Percentiles rank a stretch among this genome's conserved stretches.
phyloP scores from a whole-genome alignment of 164 flowering plant species.

The Nymphaea thermarum region DNA sequence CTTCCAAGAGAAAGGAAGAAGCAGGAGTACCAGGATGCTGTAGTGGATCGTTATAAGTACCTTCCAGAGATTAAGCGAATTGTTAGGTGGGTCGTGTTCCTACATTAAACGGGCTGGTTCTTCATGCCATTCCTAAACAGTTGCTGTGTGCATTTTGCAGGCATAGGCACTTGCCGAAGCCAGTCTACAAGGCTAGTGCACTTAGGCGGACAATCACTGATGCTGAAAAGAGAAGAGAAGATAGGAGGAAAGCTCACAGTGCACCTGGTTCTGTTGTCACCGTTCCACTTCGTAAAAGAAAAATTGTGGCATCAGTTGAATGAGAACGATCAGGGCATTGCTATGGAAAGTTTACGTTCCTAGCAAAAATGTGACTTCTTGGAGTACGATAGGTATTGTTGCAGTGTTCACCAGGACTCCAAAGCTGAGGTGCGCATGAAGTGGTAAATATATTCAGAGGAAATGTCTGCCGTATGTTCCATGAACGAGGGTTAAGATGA shows the following conservation, averaged over 20 bases:
- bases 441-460: no score
- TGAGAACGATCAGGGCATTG: neutral
- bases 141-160: constrained; percentile 26
- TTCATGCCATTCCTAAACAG: neutral
- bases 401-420: neutral
- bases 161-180: constrained; percentile 84
- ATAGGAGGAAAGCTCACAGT: constrained; percentile 75
- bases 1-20: constrained; percentile 80
- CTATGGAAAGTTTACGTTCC: neutral
- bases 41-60: constrained; percentile 81
- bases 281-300: constrained; percentile 41
- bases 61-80: constrained; percentile 85
- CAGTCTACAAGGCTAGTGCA: constrained; percentile 55
- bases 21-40: constrained; percentile 72
- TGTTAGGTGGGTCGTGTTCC: constrained; percentile 35
- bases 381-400: neutral
- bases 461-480: no score
- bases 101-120: neutral
- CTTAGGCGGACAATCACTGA: constrained; percentile 44
- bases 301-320: constrained; percentile 17
- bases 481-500: no score
- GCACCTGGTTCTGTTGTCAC: constrained; percentile 52
- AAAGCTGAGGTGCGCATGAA: neutral
- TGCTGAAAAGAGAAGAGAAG: constrained; percentile 53
- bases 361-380: neutral